phyloP scores from a whole-genome alignment of 768 basidiomycete species.

The Russula earlei region DNA sequence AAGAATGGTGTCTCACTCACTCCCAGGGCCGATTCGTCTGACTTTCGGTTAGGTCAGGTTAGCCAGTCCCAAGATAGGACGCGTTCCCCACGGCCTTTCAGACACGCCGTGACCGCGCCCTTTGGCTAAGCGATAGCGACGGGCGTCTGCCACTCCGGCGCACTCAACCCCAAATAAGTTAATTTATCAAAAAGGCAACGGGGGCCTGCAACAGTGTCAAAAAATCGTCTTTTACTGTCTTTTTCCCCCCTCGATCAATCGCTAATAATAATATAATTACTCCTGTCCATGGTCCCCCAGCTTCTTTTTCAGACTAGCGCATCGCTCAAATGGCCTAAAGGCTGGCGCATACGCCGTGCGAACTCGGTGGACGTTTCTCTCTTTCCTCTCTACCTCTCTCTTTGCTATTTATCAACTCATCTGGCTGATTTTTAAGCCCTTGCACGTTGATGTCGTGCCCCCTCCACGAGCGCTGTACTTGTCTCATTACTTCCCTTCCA shows the following conservation, averaged over 20 bases:
- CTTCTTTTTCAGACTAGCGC: conserved; percentile 15
- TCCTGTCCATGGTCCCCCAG: neutral
- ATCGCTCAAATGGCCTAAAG: conserved; percentile 7
- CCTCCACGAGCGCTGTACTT: conserved; percentile 9
- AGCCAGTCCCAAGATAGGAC: neutral
- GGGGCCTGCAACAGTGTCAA: conserved; percentile 2
- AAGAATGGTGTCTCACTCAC: too few relatives aligned
- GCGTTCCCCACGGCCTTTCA: neutral
- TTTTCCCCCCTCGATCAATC: conserved; percentile 11
- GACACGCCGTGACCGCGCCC: neutral
- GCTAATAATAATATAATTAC: conserved; percentile 12
- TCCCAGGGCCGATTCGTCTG: neutral
- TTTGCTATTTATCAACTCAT: conserved; percentile 6
- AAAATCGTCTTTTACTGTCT: neutral
- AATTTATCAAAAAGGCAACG: conserved; percentile 10
- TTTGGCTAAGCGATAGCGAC: conserved; percentile 11
- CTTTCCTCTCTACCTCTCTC: neutral
- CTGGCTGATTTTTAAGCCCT: neutral
- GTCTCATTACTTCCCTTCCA: conserved; percentile 4
- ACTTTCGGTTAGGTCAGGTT: neutral
- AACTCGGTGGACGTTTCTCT: conserved; percentile 11
- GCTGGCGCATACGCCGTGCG: conserved; percentile 2
- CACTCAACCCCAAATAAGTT: conserved; percentile 6
- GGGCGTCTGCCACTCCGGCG: neutral
- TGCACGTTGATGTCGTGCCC: conserved; percentile 15